Evolutionary conservation across 1,284 basidiomycete genomes (phyloP).

Genomic region (Anthracocystis walkeri): DNA sequence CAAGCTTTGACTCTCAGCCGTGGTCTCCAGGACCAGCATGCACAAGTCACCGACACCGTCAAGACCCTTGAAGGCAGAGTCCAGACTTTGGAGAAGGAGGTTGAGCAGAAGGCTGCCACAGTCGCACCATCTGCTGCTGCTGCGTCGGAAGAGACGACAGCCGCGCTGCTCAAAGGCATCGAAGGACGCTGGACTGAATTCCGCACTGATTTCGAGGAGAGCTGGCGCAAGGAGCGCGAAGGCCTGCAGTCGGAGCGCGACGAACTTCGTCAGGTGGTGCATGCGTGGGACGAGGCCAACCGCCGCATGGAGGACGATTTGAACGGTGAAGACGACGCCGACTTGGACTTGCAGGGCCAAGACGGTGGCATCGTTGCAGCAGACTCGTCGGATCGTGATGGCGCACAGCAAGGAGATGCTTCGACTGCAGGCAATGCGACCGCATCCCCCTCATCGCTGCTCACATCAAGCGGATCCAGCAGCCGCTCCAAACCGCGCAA

Average conservation of each 20-base stretch:
- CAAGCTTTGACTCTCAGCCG: conserved; percentile 81
- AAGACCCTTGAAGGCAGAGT: conserved; percentile 77
- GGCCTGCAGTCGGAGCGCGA: conserved; percentile 86
- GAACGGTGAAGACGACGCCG: conserved; percentile 22
- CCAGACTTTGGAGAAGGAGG: conserved; percentile 70
- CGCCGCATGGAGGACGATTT: conserved; percentile 70
- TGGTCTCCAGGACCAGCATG: conserved; percentile 82
- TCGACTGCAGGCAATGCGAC: conserved; percentile 4
- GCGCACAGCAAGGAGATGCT: conserved; percentile 11
- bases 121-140: background rate
- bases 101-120: conserved; percentile 40
- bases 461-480: conserved; percentile 1
- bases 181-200: conserved; percentile 81
- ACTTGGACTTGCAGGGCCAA: conserved; percentile 10
- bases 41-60: conserved; percentile 82
- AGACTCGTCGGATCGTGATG: conserved; percentile 4
- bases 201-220: conserved; percentile 69
- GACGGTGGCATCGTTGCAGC: conserved; percentile 9
- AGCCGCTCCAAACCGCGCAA: conserved; percentile 25
- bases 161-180: conserved; percentile 70
- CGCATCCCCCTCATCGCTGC: conserved; percentile 10
- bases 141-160: conserved; percentile 31
- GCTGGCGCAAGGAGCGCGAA: conserved; percentile 75
- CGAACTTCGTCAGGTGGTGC: conserved; percentile 78
- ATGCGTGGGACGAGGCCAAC: conserved; percentile 82